Evolutionary conservation across 2,329 filamentous ascomycete species (phyloP), one percentile per base, ranked within the genome.

Genomic region (Aspergillus vadensis): DNA sequence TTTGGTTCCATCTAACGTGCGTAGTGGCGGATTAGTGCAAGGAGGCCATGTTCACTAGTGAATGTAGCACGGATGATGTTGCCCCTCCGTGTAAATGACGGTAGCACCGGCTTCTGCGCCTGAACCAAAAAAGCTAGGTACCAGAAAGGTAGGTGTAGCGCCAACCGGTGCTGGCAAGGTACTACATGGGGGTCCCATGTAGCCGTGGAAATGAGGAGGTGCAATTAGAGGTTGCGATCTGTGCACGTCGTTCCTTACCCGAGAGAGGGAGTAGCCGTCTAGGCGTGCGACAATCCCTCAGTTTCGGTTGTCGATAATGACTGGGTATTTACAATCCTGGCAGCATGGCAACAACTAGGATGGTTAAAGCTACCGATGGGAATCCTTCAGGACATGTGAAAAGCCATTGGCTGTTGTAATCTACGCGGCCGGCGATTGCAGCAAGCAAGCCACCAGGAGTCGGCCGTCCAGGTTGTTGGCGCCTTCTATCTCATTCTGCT

Each of bases 201-300:
- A 50, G 30, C 47, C 15, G 17, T 6, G 25, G n/a, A 27, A 30
- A 50, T 50, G 47, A 27, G 47, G 47, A 50, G 25, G 47, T 50
- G 47, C 25, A 32, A 50, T 50, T 50, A 50, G 47, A 50, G 47
- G 25, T 50, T 32, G 47, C 47, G 25, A 50, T 50, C 47, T 50
- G 47, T 50, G 47, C 47, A 50, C 47, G 47, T 50, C 25, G 47
- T 50, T 50, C 47, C 47, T 50, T 50, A 32, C 47, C 47, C 47
- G 47, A 50, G 47, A 25, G 47, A 50, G 25, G 47, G 47, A 50
- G 25, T 12, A 50, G 25, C 47, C 47, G 47, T n/a, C 47, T 49
- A 49, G 47, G 47, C 47, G 47, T 50, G 14, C 15, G 25, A 50
- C 25, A 50, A 50, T 50, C 47, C 47, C 17, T 48, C 44, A 15